These are phyloP conservation scores for Boletus pseudo-olivaceus DNA, from an alignment of 768 basidiomycete species.

Conservation along the genomic window DNA sequence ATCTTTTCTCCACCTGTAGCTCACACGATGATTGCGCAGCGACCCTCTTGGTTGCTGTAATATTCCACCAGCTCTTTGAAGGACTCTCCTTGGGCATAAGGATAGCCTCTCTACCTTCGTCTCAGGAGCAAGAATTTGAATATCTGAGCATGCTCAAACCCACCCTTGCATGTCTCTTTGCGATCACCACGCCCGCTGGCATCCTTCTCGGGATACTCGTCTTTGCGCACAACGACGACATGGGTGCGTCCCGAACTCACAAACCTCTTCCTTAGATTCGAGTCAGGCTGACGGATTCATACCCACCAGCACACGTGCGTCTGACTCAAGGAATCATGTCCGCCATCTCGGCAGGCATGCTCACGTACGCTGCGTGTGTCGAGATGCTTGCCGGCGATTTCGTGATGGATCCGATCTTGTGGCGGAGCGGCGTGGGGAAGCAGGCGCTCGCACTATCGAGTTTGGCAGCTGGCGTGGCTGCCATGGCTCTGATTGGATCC, in stretches of 20 bases:
- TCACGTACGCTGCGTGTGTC: slow-evolving; percentile 78
- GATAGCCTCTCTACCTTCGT: slow-evolving; percentile 62
- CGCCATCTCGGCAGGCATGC: slow-evolving; percentile 79
- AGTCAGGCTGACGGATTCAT: not conserved
- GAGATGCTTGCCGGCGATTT: slow-evolving; percentile 89
- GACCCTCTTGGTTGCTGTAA: slow-evolving; percentile 67
- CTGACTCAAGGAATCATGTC: slow-evolving; percentile 73
- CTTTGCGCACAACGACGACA: slow-evolving; percentile 36
- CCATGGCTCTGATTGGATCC: slow-evolving; percentile 59
- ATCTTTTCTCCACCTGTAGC: not conserved
- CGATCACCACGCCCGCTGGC: slow-evolving; percentile 69
- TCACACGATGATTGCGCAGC: slow-evolving; percentile 37
- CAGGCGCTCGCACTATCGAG: slow-evolving; percentile 59
- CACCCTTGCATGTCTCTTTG: slow-evolving; percentile 59
- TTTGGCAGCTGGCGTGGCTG: slow-evolving; percentile 55
- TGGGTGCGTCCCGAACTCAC: slow-evolving; percentile 16
- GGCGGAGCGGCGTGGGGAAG: slow-evolving; percentile 35
- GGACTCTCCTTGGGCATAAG: slow-evolving; percentile 81
- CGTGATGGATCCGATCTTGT: slow-evolving; percentile 60
- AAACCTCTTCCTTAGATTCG: not conserved
- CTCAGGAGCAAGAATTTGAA: slow-evolving; percentile 17
- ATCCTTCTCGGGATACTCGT: slow-evolving; percentile 56
- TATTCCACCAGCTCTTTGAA: slow-evolving; percentile 84
- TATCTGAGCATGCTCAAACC: slow-evolving; percentile 42
- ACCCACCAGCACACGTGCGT: slow-evolving; percentile 40